phyloP scores from a whole-genome alignment of 345 rosid genomes.

The Laguncularia racemosa region DNA sequence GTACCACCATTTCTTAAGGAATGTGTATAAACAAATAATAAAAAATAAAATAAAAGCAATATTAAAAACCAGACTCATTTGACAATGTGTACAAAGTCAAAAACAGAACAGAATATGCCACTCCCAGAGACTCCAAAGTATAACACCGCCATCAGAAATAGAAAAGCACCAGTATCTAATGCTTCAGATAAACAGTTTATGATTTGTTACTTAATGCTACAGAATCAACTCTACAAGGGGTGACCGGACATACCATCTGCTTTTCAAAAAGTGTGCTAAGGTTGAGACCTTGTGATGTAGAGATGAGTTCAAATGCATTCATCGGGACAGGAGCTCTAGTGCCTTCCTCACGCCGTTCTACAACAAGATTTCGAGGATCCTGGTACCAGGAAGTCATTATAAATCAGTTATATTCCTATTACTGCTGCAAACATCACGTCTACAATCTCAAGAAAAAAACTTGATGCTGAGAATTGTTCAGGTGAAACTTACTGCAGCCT shows the following conservation, averaged over 20 bases:
- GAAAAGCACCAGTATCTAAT: neutral
- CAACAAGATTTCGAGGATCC: constrained; percentile 71
- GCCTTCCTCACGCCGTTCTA: constrained; percentile 80
- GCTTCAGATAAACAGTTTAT: neutral
- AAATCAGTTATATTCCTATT: neutral
- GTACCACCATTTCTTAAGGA: no score
- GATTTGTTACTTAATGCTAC: no score
- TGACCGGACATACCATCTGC: constrained; percentile 57
- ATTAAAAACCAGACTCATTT: no score
- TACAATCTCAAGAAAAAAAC: constrained; percentile 7
- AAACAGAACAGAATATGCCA: no score
- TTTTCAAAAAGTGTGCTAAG: constrained; percentile 89
- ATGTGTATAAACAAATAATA: no score
- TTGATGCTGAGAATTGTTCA: neutral
- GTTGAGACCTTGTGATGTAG: constrained; percentile 96
- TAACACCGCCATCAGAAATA: no score
- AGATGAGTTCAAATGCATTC: constrained; percentile 98
- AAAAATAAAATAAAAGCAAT: no score
- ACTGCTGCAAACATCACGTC: constrained; percentile 12
- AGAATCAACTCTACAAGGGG: neutral
- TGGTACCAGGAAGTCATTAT: constrained; percentile 15
- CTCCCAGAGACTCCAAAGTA: no score
- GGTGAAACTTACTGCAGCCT: constrained; percentile 50
- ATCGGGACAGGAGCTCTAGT: constrained; percentile 62
- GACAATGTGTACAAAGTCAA: no score